Evolutionary conservation across 2,329 filamentous ascomycete species (phyloP), one percentile per base, ranked within the genome.

Genomic region (Trichoderma koningiopsis): DNA sequence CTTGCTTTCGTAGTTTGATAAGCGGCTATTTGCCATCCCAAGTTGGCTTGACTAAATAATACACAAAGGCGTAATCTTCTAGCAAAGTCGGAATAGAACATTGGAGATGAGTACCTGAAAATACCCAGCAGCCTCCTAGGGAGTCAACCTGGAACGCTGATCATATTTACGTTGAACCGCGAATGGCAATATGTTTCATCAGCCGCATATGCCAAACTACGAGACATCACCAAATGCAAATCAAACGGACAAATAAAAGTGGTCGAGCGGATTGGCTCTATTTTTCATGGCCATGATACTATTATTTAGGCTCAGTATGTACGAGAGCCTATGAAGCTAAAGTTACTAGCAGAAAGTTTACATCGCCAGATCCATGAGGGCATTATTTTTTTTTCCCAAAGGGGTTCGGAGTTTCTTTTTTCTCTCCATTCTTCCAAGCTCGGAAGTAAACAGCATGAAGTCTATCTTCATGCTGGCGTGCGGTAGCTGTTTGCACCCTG

Each of bases 401-500:
- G 43, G n/a, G 33, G 35, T 43, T 19, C 14, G 35, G 57, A 59
- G 56, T 58, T 29, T 59, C 31, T 27, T 71, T 59, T 43, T 43
- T 59, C 55, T 71, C n/a, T 57, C 55, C 19, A 53, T 11, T 24
- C 16, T 53, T 58, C 55, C 40, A 58, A 67, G 43, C 40, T 58
- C 27, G 55, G 55, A 67, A 67, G 16, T 52, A 67, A 14, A 59
- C 53, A 40, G 56, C 56, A 43, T 27, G 27, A 53, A 22, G 40
- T 33, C 16, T 58, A 58, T 58, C 55, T 37, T 49, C 35, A 35
- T 59, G 61, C 61, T 67, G 55, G 37, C 35, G 40, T 53, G 64
- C 53, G 19, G 56, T 33, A 53, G 55, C 40, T 49, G 40, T 56
- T 6, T 31, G 43, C 47, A 74, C 74, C 74, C 74, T 69, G 72